A percentile compares a stretch with the other conserved stretches of the same genome.
These are phyloP conservation scores for Rubroboletus satanas DNA, from an alignment of 768 basidiomycete species.

Conservation along the genomic window DNA sequence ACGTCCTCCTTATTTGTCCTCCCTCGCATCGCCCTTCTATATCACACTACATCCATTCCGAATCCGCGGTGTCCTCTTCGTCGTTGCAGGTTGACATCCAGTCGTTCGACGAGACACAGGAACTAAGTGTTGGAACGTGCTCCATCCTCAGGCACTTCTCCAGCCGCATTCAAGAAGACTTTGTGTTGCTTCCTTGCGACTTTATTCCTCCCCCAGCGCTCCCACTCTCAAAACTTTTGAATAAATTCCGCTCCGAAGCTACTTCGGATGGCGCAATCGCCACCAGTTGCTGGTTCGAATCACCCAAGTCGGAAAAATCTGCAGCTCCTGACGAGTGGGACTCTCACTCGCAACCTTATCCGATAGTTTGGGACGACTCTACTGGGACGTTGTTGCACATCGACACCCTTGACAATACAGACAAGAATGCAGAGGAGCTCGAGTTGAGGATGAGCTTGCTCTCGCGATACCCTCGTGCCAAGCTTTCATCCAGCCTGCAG, in stretches of 20 bases:
- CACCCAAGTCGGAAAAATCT: conserved; percentile 50
- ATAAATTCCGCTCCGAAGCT: conserved; percentile 77
- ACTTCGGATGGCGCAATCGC: conserved; percentile 60
- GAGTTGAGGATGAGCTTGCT: conserved; percentile 74
- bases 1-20: conserved; percentile 85
- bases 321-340: conserved; percentile 67
- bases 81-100: conserved; percentile 74
- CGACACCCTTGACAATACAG: conserved; percentile 65
- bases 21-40: conserved; percentile 68
- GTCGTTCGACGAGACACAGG: conserved; percentile 71
- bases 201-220: conserved; percentile 76
- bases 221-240: conserved; percentile 64
- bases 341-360: conserved; percentile 36
- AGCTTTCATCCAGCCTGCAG: conserved; percentile 61
- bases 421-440: conserved; percentile 66
- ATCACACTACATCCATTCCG: conserved; percentile 82
- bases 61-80: conserved; percentile 56
- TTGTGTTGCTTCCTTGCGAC: conserved; percentile 88
- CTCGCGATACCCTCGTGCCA: conserved; percentile 70
- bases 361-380: conserved; percentile 67
- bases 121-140: conserved; percentile 65
- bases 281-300: conserved; percentile 63
- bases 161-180: conserved; percentile 73
- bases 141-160: conserved; percentile 75
- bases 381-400: conserved; percentile 68